Evolutionary conservation across 257 asterid species (phyloP), one percentile per base, ranked within the genome.

Genomic region (Lithospermum erythrorhizon): DNA sequence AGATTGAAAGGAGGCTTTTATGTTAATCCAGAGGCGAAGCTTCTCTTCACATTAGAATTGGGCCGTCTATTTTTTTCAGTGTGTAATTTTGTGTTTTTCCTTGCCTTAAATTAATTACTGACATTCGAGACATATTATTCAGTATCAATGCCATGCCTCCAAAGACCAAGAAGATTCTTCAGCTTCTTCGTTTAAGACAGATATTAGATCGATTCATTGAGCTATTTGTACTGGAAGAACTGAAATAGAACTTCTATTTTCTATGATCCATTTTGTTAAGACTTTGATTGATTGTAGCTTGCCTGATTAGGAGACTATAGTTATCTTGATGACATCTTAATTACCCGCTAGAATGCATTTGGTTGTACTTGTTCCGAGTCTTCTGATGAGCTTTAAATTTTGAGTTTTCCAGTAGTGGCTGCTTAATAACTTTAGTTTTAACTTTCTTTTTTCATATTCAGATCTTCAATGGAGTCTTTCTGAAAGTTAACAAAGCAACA

Each of bases 111-210:
- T 11, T 3, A 0, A 4, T 2, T 41, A 41, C 18, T 41, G 49
- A 41, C 49, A 41, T 41, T 41, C 2, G 18, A 41, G 18, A 41
- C 18, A 13, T 13, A 41, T 4, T 35, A 41, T 80, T 63, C 74
- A 85, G 95, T 19, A 85, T 85, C 58, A 85, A 85, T 41, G 90
- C 94, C 0, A 83, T 83, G 78, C 88, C 81, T 21, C 94, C 94
- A 1, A 68, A 56, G 35, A 81, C 90, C 9, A 85, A 85, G 79
- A 85, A 85, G 64, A 85, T 85, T 24, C 70, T 85, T 58, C 94
- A 82, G 81, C 87, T 85, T 58, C 73, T 85, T 29, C 72, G 90
- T 53, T 52, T 85, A 72, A 71, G 88, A 4, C 90, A 85, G 94
- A 88, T 85, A 65, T 41, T 41, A 41, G 16, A 13, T 41, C 14